Evolutionary conservation across 345 rosid species (phyloP), one percentile per base, ranked within the genome.

Genomic region (Syzygium grande): DNA sequence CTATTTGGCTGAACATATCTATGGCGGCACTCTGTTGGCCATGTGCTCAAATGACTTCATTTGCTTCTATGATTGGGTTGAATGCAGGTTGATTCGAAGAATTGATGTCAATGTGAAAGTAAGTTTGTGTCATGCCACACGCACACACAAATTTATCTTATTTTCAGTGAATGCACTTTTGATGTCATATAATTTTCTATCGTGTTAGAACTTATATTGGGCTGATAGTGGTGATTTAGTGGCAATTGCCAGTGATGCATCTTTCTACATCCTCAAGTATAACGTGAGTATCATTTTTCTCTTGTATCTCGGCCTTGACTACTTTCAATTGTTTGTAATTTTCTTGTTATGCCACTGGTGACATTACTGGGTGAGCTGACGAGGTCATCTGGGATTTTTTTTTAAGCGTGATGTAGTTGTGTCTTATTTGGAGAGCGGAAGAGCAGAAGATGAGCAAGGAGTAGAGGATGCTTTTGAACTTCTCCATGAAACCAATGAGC

Each of bases 31-130:
- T 89, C 91, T 98, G 88, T 91, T 98, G 92, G 99, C 99, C 54
- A 97, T 98, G 99, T 94, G 99, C 93, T 94, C 98, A 84, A 98
- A 92, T 91, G 99, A 97, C 90, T 98, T 98, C 89, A 98, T 98
- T 88, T 98, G 99, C 92, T 98, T 98, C 89, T 97, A 97, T 90
- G 99, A 98, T 93, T 98, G 99, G 99, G 96, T 95, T 92, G 99
- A 97, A 87, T 98, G 98, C 93, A 94, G 99, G 94, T 92, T 98
- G 92, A 98, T 98, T 92, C 94, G 98, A 86, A 94, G 99, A 87
- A 97, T 98, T 90, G 99, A 98, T 89, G 99, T 98, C 84, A 95
- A 94, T 86, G 99, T 98, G 90, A 98, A 98, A 93, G 99, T 98
- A 93, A 92, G 59, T 53, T 53, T 53, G 61, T 29, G 61, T 30